Evolutionary conservation across 768 basidiomycete species (phyloP).

Genomic region (Trametes punicea): DNA sequence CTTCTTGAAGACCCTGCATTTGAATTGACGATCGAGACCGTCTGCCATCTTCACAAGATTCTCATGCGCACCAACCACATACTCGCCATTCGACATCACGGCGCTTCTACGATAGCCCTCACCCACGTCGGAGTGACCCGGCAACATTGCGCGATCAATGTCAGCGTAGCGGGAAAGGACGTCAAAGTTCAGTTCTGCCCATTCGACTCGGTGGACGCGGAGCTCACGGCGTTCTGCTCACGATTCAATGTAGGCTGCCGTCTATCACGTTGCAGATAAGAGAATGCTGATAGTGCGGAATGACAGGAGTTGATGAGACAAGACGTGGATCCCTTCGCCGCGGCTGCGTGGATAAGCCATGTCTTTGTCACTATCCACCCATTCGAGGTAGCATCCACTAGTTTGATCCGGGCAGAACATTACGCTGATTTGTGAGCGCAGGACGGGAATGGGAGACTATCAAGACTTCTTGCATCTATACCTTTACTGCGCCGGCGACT

Average conservation of each 20-base stretch:
- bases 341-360: constrained; percentile 17
- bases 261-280: background rate
- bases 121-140: constrained; percentile 12
- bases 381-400: constrained; percentile 9
- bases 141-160: constrained; percentile 10
- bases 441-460: constrained; percentile 16
- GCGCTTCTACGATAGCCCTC: background rate
- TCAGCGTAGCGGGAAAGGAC: constrained; percentile 6
- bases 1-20: constrained; percentile 2
- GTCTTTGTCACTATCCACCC: constrained; percentile 17
- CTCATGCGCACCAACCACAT: constrained; percentile 17
- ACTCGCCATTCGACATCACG: constrained; percentile 4
- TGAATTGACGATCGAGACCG: constrained; percentile 7
- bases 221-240: constrained; percentile 13
- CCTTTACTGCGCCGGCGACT: constrained; percentile 5
- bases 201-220: constrained; percentile 15
- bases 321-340: constrained; percentile 12
- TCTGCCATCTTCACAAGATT: constrained; percentile 11
- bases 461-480: constrained; percentile 14
- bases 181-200: constrained; percentile 18
- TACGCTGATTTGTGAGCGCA: background rate
- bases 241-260: constrained; percentile 9
- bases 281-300: background rate
- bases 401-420: background rate
- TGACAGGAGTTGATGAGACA: constrained; percentile 4